phyloP scores from a whole-genome alignment of 805 yeast genomes.

The Wickerhamomyces subpelliculosus region DNA sequence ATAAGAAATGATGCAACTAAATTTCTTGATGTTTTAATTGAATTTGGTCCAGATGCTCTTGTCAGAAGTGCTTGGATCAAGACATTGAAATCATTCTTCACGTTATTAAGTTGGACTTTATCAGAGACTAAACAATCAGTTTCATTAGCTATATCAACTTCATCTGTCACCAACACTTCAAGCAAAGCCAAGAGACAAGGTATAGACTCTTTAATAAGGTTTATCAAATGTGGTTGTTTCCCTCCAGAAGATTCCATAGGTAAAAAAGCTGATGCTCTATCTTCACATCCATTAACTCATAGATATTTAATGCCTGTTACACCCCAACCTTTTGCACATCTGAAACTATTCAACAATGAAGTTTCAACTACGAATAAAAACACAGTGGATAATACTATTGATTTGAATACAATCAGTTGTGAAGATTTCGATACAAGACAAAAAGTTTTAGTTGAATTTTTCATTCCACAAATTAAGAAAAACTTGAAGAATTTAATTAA shows the following conservation, averaged over 20 bases:
- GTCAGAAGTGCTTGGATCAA: conserved; percentile 63
- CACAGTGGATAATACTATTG: conserved; percentile 18
- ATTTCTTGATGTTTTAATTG: conserved; percentile 55
- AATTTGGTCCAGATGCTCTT: conserved; percentile 45
- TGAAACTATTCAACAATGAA: conserved; percentile 50
- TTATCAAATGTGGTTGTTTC: conserved; percentile 36
- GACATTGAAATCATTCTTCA: conserved; percentile 58
- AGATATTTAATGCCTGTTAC: conserved; percentile 47
- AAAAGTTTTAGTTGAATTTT: conserved; percentile 46
- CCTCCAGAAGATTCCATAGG: conserved; percentile 13
- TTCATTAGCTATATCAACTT: conserved; percentile 27
- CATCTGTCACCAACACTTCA: conserved; percentile 17
- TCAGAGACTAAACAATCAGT: conserved; percentile 23
- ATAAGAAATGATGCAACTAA: conserved; percentile 71
- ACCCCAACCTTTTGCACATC: conserved; percentile 58
- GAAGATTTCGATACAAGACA: conserved; percentile 57
- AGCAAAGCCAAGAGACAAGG: conserved; percentile 22
- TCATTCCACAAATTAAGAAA: conserved; percentile 37
- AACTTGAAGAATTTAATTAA: conserved; percentile 46
- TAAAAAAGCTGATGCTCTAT: conserved; percentile 8
- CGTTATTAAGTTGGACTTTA: conserved; percentile 69
- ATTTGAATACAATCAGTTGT: conserved; percentile 40
- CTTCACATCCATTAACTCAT: conserved; percentile 40
- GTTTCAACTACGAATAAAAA: conserved; percentile 13
- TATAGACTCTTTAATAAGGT: conserved; percentile 31